Percentiles rank a stretch among this genome's conserved stretches.
Conservation (phyloP, 768 basidiomycete species). For the Agrocybe pediades region DNA sequence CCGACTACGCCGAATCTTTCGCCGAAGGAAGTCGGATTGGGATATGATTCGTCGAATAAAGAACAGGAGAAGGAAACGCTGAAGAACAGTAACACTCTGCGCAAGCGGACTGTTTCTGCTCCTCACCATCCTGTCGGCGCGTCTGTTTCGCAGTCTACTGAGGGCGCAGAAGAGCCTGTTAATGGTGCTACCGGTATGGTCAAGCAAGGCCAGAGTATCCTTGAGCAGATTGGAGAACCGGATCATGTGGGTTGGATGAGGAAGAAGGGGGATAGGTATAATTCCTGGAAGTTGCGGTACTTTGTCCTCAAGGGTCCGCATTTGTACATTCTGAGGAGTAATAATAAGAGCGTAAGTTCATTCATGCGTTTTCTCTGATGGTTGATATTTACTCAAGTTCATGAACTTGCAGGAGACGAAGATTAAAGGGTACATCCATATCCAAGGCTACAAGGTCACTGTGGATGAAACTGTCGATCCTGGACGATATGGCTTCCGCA, state of each 20-base stretch:
- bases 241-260: slow-evolving; percentile 95
- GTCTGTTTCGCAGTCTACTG: slow-evolving; percentile 10
- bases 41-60: slow-evolving; percentile 12
- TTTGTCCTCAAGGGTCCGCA: slow-evolving; percentile 92
- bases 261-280: slow-evolving; percentile 93
- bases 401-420: slow-evolving; percentile 84
- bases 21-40: slow-evolving; percentile 11
- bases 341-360: slow-evolving; percentile 56
- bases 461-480: slow-evolving; percentile 92
- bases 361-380: slow-evolving; percentile 13
- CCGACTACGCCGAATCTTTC: slow-evolving; percentile 34
- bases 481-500: slow-evolving; percentile 93
- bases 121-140: slow-evolving; percentile 14
- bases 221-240: slow-evolving; percentile 88
- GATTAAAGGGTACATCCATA: slow-evolving; percentile 95
- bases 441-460: slow-evolving; percentile 89
- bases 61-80: slow-evolving; percentile 12
- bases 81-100: slow-evolving; percentile 35
- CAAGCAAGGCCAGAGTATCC: slow-evolving; percentile 68
- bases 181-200: slow-evolving; percentile 34
- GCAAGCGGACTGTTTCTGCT: slow-evolving; percentile 56
- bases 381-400: not conserved
- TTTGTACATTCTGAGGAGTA: slow-evolving; percentile 83
- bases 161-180: slow-evolving; percentile 11
- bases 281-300: slow-evolving; percentile 89